Evolutionary conservation across 305 asterid genomes (phyloP).

Genomic region (Nicotiana rustica): DNA sequence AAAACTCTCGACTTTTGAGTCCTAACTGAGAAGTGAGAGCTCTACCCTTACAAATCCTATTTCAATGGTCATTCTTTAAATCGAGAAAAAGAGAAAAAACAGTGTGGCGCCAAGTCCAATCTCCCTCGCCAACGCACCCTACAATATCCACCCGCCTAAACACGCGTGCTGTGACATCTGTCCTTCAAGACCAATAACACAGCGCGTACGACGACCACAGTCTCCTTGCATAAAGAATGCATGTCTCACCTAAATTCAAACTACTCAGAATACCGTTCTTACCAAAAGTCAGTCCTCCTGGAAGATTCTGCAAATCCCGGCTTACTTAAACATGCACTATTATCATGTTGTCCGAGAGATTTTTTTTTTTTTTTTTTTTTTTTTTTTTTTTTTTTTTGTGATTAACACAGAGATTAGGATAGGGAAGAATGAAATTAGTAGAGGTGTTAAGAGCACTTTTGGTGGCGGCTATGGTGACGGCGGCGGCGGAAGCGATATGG

Average conservation of each 20-base stretch:
- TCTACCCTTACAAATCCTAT: no score
- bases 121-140: no score
- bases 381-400: not conserved
- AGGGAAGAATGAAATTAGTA: not conserved
- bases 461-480: constrained; percentile 30
- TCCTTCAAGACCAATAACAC: not conserved
- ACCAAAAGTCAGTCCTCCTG: not conserved
- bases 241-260: not conserved
- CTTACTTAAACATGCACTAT: no score
- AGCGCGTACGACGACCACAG: not conserved
- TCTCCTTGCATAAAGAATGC: not conserved
- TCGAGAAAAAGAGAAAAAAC: no score
- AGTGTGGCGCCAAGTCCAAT: no score
- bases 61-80: no score
- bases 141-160: no score
- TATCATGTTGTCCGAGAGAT: not conserved
- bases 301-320: not conserved
- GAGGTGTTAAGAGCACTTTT: not conserved
- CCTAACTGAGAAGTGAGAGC: no score
- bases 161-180: no score
- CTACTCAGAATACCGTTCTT: not conserved
- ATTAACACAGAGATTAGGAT: not conserved
- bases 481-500: constrained; percentile 60
- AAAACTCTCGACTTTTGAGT: no score
- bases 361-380: no score